phyloP scores from a whole-genome alignment of 1,284 basidiomycete genomes.

The Termitomyces sp. region DNA sequence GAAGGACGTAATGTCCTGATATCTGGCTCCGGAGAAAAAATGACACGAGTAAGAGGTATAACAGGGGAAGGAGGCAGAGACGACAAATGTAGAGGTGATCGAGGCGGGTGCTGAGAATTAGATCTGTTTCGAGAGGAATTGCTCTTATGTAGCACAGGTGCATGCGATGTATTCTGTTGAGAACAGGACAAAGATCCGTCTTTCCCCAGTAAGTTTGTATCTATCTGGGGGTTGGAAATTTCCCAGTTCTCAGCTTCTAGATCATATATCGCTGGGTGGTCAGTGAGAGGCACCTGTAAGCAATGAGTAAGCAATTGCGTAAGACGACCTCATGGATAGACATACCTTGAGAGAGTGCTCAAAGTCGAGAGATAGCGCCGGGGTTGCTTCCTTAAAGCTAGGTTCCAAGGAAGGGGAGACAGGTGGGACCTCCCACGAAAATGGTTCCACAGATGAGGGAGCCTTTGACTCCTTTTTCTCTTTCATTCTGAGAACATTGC shows the following conservation, averaged over 20 bases:
- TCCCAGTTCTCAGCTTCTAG: slow-evolving; percentile 1
- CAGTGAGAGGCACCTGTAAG: background rate
- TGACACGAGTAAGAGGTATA: slow-evolving; percentile 14
- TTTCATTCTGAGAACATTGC: slow-evolving; percentile 31
- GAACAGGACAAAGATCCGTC: slow-evolving; percentile 11
- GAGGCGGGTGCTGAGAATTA: slow-evolving; percentile 24
- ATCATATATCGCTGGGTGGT: background rate
- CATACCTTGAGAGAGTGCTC: slow-evolving; percentile 6
- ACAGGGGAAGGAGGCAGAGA: slow-evolving; percentile 5
- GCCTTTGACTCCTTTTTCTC: slow-evolving; percentile 23
- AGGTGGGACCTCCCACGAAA: background rate
- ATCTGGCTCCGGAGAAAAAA: slow-evolving; percentile 15
- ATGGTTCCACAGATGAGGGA: slow-evolving; percentile 10
- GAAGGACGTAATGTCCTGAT: slow-evolving; percentile 7
- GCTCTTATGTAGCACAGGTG: slow-evolving; percentile 9
- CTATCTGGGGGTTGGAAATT: background rate
- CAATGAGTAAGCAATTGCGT: background rate
- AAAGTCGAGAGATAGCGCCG: slow-evolving; percentile 7
- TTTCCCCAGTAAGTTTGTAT: slow-evolving; percentile 7
- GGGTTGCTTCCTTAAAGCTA: background rate
- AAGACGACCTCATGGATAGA: background rate
- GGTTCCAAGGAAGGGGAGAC: slow-evolving; percentile 3
- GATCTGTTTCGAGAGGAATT: slow-evolving; percentile 2
- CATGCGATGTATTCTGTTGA: slow-evolving; percentile 14
- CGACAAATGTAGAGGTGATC: slow-evolving; percentile 23